Conservation (phyloP, 805 yeast species). For the Hanseniaspora lindneri region DNA sequence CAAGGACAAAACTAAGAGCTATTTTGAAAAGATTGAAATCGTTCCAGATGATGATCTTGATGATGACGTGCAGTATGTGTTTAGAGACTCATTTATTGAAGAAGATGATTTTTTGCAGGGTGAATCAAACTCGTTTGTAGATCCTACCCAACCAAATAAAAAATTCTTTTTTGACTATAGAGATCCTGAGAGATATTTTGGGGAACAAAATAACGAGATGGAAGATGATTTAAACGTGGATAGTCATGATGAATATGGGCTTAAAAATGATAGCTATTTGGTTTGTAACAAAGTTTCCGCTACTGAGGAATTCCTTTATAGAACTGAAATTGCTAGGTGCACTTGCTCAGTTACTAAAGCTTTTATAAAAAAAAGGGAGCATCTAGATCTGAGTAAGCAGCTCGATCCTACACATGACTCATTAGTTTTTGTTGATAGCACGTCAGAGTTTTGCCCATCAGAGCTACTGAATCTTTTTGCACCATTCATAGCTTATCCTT, state of each 20-base stretch:
- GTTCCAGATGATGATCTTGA: constrained; percentile 47
- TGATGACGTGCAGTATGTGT: constrained; percentile 53
- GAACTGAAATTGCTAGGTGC: constrained; percentile 4
- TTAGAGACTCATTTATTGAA: constrained; percentile 28
- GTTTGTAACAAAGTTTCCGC: constrained; percentile 2
- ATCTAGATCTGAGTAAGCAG: constrained; percentile 4
- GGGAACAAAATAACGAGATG: constrained; percentile 21
- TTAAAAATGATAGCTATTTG: constrained; percentile 6
- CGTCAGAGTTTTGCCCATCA: constrained; percentile 10
- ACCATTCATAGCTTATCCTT: constrained; percentile 11
- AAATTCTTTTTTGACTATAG: constrained; percentile 32
- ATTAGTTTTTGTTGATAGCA: constrained; percentile 4
- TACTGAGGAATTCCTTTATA: constrained; percentile 11
- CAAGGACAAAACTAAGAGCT: not conserved
- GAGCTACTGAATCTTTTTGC: constrained; percentile 7
- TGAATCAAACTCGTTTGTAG: constrained; percentile 19
- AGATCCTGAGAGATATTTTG: constrained; percentile 13
- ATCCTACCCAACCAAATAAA: constrained; percentile 29
- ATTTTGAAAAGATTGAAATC: constrained; percentile 10
- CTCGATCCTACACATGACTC: constrained; percentile 6
- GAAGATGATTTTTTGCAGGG: not conserved
- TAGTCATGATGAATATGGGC: constrained; percentile 21
- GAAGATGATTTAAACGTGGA: not conserved
- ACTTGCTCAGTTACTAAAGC: constrained; percentile 11
- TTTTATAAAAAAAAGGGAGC: constrained; percentile 8